These are phyloP conservation scores for Trametes cinnabarina DNA, from an alignment of 768 basidiomycete genomes.

Conservation along the genomic window DNA sequence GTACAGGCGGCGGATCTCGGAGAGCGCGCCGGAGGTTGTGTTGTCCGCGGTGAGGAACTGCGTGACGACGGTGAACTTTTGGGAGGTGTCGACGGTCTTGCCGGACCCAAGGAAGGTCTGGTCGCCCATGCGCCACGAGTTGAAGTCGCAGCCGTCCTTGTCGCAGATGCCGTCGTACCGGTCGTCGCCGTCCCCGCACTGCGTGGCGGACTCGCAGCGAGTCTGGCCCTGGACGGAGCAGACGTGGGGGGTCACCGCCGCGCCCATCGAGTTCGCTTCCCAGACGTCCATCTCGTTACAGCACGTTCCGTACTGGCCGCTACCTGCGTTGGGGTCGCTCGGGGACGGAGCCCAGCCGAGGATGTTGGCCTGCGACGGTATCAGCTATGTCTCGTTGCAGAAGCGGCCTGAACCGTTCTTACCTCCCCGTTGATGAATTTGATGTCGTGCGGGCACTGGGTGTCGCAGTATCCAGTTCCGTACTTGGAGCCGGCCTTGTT, in stretches of 20 bases:
- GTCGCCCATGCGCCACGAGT: slow-evolving; percentile 56
- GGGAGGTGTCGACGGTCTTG: slow-evolving; percentile 48
- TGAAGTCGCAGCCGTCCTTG: slow-evolving; percentile 60
- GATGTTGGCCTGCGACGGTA: slow-evolving; percentile 31
- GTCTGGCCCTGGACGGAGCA: slow-evolving; percentile 42
- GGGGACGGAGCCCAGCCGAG: slow-evolving; percentile 26
- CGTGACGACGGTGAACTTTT: slow-evolving; percentile 55
- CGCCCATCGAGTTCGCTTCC: slow-evolving; percentile 34
- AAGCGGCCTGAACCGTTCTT: slow-evolving; percentile 14
- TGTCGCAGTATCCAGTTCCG: slow-evolving; percentile 66
- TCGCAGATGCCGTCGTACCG: slow-evolving; percentile 50
- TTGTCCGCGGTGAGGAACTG: slow-evolving; percentile 52
- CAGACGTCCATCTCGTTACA: slow-evolving; percentile 37
- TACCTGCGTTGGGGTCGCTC: slow-evolving; percentile 28
- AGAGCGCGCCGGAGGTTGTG: slow-evolving; percentile 45
- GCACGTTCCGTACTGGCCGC: slow-evolving; percentile 31
- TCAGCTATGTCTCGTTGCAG: slow-evolving; percentile 17
- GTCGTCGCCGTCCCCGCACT: slow-evolving; percentile 34
- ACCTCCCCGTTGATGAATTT: slow-evolving; percentile 59
- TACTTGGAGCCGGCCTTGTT: slow-evolving; percentile 62
- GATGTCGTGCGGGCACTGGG: slow-evolving; percentile 56
- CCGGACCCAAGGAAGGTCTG: slow-evolving; percentile 47
- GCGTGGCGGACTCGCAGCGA: slow-evolving; percentile 40
- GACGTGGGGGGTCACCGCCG: slow-evolving; percentile 30
- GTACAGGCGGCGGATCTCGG: slow-evolving; percentile 54